Base-by-base conservation (phyloP, 257 asterid genomes). In the Solanum tarapatanum region DNA sequence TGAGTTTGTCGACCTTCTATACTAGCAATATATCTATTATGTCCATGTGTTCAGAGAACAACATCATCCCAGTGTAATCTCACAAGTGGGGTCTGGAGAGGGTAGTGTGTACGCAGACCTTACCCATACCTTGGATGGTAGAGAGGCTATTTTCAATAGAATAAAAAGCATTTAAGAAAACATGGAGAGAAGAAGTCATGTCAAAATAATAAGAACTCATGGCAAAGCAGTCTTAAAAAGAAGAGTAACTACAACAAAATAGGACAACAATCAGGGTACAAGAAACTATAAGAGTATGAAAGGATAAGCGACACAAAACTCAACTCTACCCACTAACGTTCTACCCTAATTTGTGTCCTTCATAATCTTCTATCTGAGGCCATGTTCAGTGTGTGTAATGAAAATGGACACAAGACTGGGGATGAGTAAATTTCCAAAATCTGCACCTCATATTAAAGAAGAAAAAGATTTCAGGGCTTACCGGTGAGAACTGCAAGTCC, bases 401-500 rank as follows among this genome's bases (percentile, higher is more conserved):
- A 36, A 23, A 39, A 75, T 11, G 83, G 33, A 75, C 28, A 12
- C 19, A 11, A 37, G 51, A 75, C 11, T 37, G 55, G 16, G 32
- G 1, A 28, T 45, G 39, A 45, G 84, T 24, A 80, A 17, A 21
- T 26, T 26, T 43, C 84, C 14, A 17, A 45, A 28, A 16, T 24
- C 84, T 28, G 39, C 39, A 16, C 39, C 35, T 45, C 14, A 80
- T 28, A 28, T 6, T 82, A 19, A 48, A 82, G 11, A 4, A 48
- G 23, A 24, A 39, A 72, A 11, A 85, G 74, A 37, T 10, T n/a
- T 45, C 8, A 72, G 26, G 68, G 60, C 75, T 76, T 85, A 89
- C 93, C 32, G 1, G 88, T 87, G 76, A 91, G 90, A 77, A 48
- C 39, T n/a, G 90, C 88, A 17, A 91, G 90, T 23, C 91, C 92